These are phyloP conservation scores for Elsinoe perseae DNA, from an alignment of 2,329 filamentous ascomycete genomes.

Conservation along the genomic window DNA sequence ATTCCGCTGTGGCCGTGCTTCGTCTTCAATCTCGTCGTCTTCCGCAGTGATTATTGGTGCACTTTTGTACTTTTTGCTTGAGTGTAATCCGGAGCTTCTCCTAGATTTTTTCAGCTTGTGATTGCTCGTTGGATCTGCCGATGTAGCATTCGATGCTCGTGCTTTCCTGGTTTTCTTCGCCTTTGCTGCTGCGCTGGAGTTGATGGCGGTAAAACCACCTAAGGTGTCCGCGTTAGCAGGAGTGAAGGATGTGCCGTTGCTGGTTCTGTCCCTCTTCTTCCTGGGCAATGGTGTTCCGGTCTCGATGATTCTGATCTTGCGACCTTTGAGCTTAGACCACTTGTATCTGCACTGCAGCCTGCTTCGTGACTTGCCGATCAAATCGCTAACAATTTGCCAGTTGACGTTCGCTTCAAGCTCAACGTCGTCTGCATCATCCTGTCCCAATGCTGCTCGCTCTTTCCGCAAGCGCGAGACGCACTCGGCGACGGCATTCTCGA, in stretches of 20 bases:
- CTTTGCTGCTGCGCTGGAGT: not conserved
- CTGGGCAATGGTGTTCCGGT: not conserved
- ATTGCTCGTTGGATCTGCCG: not conserved
- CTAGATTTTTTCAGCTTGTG: not conserved
- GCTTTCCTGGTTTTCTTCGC: not conserved
- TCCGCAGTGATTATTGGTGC: not conserved
- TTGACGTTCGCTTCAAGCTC: slow-evolving; percentile 46
- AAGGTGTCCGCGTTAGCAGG: not conserved
- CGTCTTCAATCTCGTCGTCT: slow-evolving; percentile 4
- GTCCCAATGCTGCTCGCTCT: slow-evolving; percentile 24
- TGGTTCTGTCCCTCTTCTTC: not conserved
- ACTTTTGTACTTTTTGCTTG: slow-evolving; percentile 6
- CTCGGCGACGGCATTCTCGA: slow-evolving; percentile 48
- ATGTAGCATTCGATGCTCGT: not conserved
- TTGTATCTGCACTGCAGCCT: slow-evolving; percentile 62
- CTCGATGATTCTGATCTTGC: slow-evolving; percentile 22
- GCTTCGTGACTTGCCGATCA: slow-evolving; percentile 55
- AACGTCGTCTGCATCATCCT: slow-evolving; percentile 26
- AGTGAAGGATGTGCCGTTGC: not conserved
- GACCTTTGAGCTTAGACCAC: slow-evolving; percentile 50
- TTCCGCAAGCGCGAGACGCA: slow-evolving; percentile 45
- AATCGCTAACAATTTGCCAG: slow-evolving; percentile 57
- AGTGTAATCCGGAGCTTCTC: not conserved
- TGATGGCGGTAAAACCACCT: not conserved
- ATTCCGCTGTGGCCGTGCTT: not conserved